These are phyloP conservation scores for Colletotrichum eleusines DNA, from an alignment of 2,329 filamentous ascomycete genomes.

Conservation along the genomic window DNA sequence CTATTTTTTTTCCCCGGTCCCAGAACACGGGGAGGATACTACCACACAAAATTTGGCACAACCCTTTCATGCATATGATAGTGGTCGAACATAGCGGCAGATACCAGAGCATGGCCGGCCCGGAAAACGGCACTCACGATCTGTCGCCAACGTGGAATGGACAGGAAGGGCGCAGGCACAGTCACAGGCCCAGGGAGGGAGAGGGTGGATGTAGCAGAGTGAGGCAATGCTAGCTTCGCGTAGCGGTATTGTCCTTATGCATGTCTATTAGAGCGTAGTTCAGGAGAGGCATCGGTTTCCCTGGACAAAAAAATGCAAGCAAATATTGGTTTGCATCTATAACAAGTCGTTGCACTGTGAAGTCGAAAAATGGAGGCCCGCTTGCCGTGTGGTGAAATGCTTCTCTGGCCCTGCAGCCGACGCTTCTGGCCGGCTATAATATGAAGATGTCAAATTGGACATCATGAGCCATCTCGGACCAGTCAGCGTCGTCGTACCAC, in stretches of 20 bases:
- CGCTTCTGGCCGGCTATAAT: neutral
- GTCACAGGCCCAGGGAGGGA: constrained; percentile 1
- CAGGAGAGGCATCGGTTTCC: constrained; percentile 33
- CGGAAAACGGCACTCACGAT: constrained; percentile 37
- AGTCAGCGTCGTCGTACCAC: neutral
- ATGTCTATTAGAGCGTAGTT: constrained; percentile 39
- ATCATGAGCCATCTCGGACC: neutral
- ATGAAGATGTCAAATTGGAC: neutral
- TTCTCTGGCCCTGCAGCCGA: neutral
- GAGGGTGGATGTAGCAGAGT: constrained; percentile 18
- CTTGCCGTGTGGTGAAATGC: neutral
- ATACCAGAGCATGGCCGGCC: constrained; percentile 38
- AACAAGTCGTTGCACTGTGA: neutral
- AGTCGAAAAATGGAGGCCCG: neutral
- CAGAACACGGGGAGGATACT: constrained; percentile 32
- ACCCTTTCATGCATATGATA: constrained; percentile 39
- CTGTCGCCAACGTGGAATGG: constrained; percentile 39
- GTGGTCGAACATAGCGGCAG: constrained; percentile 41
- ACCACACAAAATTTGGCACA: constrained; percentile 37
- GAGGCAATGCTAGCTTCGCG: constrained; percentile 15
- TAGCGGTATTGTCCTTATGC: constrained; percentile 34
- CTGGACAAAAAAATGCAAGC: constrained; percentile 40
- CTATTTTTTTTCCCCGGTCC: constrained; percentile 31
- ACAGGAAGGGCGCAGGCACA: constrained; percentile 19
- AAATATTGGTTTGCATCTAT: constrained; percentile 20